These are phyloP conservation scores for Cutaneotrichosporon cyanovorans DNA, from an alignment of 1,284 basidiomycete species.

Conservation along the genomic window DNA sequence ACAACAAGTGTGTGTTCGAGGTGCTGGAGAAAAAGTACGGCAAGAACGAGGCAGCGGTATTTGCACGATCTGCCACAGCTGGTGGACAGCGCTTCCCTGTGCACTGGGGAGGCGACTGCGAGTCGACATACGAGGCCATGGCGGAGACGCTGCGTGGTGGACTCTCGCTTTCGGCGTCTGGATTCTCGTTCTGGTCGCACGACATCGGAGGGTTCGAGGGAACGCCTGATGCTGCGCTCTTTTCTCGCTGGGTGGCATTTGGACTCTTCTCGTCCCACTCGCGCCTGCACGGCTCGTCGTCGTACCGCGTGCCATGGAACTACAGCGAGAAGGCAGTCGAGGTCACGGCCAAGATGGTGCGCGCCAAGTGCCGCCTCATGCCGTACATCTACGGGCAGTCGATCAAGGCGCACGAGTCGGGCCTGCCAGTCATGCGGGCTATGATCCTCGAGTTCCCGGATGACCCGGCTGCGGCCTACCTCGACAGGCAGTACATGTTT, in stretches of 20 bases:
- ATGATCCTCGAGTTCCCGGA: conserved; percentile 67
- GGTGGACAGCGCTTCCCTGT: conserved; percentile 58
- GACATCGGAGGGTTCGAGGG: conserved; percentile 69
- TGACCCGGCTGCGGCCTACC: conserved; percentile 57
- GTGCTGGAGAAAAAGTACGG: conserved; percentile 57
- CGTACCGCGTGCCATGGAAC: conserved; percentile 67
- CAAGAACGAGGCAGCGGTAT: conserved; percentile 60
- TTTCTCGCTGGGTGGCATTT: conserved; percentile 68
- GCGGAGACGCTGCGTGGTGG: conserved; percentile 62
- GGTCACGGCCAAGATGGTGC: conserved; percentile 59
- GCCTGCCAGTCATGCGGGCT: conserved; percentile 60
- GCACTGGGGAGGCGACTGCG: conserved; percentile 67
- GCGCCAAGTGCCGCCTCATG: conserved; percentile 64
- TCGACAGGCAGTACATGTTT: conserved; percentile 62
- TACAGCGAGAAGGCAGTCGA: conserved; percentile 63
- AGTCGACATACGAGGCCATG: conserved; percentile 70
- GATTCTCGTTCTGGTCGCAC: conserved; percentile 64
- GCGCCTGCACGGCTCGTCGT: conserved; percentile 61
- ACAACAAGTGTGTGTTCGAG: conserved; percentile 63
- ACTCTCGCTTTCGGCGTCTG: conserved; percentile 59
- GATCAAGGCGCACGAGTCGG: conserved; percentile 54
- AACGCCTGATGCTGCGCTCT: conserved; percentile 49
- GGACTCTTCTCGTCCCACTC: conserved; percentile 48
- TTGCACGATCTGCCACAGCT: conserved; percentile 58
- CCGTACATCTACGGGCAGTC: conserved; percentile 64